phyloP scores from a whole-genome alignment of 805 yeast genomes.

The Wickerhamiella azyma region DNA sequence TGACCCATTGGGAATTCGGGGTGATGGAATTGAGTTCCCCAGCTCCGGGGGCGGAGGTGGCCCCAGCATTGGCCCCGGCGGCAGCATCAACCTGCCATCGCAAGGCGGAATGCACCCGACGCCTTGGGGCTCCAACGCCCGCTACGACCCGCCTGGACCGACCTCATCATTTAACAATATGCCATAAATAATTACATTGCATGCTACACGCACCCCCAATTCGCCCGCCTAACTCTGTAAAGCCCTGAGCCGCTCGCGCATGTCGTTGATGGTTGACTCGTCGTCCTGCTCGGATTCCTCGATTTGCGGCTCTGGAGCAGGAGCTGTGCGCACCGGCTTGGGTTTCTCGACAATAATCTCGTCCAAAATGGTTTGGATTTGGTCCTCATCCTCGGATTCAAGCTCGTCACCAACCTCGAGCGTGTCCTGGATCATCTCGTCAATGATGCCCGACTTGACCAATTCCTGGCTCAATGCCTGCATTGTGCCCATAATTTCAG shows the following conservation, averaged over 20 bases:
- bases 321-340: slow-evolving; percentile 38
- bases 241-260: slow-evolving; percentile 81
- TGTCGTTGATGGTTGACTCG: slow-evolving; percentile 60
- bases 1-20: slow-evolving; percentile 27
- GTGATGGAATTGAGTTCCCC: neutral
- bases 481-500: slow-evolving; percentile 71
- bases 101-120: slow-evolving; percentile 26
- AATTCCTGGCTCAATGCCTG: slow-evolving; percentile 76
- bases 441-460: slow-evolving; percentile 53
- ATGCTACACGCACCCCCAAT: neutral
- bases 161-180: neutral
- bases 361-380: slow-evolving; percentile 27
- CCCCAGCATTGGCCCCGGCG: slow-evolving; percentile 14
- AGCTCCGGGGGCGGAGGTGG: neutral
- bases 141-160: slow-evolving; percentile 3
- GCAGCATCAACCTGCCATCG: neutral
- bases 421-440: slow-evolving; percentile 90
- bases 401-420: slow-evolving; percentile 55
- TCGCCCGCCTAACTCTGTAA: slow-evolving; percentile 41
- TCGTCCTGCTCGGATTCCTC: slow-evolving; percentile 37
- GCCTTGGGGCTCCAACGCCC: slow-evolving; percentile 8
- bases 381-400: slow-evolving; percentile 25
- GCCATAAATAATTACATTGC: neutral
- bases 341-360: slow-evolving; percentile 46
- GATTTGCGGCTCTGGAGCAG: slow-evolving; percentile 21